These are phyloP conservation scores for Gossypium gossypioides DNA, from an alignment of 441 rosid species.

Conservation along the genomic window DNA sequence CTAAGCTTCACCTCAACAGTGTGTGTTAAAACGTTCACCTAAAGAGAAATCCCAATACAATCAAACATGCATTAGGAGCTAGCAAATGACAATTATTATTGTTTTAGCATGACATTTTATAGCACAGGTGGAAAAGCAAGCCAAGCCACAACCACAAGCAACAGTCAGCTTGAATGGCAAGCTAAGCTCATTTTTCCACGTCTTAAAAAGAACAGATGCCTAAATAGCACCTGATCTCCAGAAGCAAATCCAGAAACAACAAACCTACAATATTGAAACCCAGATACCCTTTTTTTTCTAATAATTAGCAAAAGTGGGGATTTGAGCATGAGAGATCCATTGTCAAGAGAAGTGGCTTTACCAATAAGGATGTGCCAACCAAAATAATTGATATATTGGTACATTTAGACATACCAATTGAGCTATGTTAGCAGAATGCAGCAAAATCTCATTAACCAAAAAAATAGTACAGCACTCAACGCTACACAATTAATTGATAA, in stretches of 20 bases:
- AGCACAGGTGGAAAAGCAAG: background rate
- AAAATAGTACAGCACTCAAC: background rate
- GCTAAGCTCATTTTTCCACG: background rate
- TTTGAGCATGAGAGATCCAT: background rate
- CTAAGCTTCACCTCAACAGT: constrained; percentile 37
- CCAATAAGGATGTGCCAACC: background rate
- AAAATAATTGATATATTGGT: background rate
- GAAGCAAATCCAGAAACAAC: background rate
- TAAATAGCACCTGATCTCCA: background rate
- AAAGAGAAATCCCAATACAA: constrained; percentile 17
- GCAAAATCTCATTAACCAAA: background rate
- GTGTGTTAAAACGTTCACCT: constrained; percentile 73
- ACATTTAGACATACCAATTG: background rate
- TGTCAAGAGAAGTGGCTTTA: background rate
- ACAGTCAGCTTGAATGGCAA: background rate
- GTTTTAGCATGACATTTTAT: background rate
- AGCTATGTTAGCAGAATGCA: background rate
- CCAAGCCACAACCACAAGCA: background rate
- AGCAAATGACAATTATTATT: background rate
- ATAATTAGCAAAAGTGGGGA: background rate
- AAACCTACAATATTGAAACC: background rate
- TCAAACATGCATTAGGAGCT: background rate
- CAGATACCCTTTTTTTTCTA: background rate
- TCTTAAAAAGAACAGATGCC: background rate
- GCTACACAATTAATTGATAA: background rate